A percentile compares a stretch with the other conserved stretches of the same genome.
Evolutionary conservation across 179 eudicot genomes (phyloP).

Genomic region (Silene noctiflora): DNA sequence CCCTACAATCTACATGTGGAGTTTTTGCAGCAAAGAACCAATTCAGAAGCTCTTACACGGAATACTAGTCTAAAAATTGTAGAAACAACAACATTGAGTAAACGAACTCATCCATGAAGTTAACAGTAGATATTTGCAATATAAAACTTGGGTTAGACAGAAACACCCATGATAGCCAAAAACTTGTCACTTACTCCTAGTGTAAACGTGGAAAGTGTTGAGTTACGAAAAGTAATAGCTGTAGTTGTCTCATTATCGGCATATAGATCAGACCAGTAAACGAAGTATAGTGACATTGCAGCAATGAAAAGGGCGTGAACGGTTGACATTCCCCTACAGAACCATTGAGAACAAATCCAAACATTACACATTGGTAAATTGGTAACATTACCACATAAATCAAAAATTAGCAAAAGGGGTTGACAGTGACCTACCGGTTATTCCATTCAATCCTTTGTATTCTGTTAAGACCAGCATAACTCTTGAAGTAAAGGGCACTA

Average conservation of each 20-base stretch:
- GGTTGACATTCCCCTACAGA: conserved; percentile 47
- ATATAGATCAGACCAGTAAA: conserved; percentile 45
- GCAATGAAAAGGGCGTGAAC: conserved; percentile 48
- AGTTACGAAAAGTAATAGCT: conserved; percentile 41
- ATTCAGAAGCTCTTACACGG: neutral
- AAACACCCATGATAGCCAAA: neutral
- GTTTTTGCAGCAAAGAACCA: neutral
- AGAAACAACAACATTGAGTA: neutral
- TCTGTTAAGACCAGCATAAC: conserved; percentile 60
- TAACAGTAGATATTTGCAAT: neutral
- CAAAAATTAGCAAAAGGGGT: neutral
- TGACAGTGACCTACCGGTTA: conserved; percentile 24
- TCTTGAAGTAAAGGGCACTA: conserved; percentile 64
- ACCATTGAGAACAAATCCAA: neutral
- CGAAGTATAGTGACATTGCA: conserved; percentile 47
- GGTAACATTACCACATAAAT: neutral
- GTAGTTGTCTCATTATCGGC: conserved; percentile 33
- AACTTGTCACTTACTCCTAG: conserved; percentile 40
- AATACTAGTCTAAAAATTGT: neutral
- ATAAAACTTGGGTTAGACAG: neutral
- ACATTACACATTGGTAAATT: neutral
- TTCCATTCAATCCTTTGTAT: conserved; percentile 80
- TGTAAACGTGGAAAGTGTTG: conserved; percentile 42
- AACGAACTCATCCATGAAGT: neutral
- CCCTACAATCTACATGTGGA: neutral